Evolutionary conservation across 345 rosid species (phyloP).

Genomic region (Brassica juncea): DNA sequence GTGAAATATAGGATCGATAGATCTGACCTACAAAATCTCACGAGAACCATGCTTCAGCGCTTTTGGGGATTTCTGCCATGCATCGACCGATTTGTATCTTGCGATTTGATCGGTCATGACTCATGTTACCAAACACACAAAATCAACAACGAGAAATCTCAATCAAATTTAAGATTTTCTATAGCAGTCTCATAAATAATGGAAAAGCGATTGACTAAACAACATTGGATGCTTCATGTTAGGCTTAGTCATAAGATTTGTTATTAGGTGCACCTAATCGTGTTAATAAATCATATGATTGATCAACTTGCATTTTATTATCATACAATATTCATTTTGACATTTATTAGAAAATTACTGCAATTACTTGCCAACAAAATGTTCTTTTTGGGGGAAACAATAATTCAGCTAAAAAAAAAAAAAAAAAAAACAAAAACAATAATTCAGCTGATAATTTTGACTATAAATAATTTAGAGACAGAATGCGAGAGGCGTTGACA

Average conservation of each 20-base stretch:
- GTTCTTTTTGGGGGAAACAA: slow-evolving; percentile 12
- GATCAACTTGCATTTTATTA: too few relatives aligned
- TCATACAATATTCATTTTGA: too few relatives aligned
- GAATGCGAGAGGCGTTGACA: not conserved
- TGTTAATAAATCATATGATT: slow-evolving; percentile 2
- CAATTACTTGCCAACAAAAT: not conserved
- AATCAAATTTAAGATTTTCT: not conserved
- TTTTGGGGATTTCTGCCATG: too few relatives aligned
- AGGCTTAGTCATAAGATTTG: slow-evolving; percentile 21
- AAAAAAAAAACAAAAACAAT: not conserved
- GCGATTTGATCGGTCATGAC: too few relatives aligned
- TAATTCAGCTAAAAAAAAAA: slow-evolving; percentile 7
- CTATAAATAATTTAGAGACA: not conserved
- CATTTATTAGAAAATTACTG: not conserved
- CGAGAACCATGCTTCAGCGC: too few relatives aligned
- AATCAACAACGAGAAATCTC: too few relatives aligned
- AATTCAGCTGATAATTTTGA: slow-evolving; percentile 32
- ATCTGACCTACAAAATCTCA: too few relatives aligned
- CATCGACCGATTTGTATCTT: too few relatives aligned
- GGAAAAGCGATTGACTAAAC: not conserved
- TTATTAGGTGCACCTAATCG: slow-evolving; percentile 33
- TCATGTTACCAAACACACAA: too few relatives aligned
- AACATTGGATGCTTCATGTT: slow-evolving; percentile 10
- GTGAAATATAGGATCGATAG: too few relatives aligned
- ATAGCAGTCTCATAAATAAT: not conserved